phyloP scores from a whole-genome alignment of 177 flowering plant genomes.

The Vitis hybrid region DNA sequence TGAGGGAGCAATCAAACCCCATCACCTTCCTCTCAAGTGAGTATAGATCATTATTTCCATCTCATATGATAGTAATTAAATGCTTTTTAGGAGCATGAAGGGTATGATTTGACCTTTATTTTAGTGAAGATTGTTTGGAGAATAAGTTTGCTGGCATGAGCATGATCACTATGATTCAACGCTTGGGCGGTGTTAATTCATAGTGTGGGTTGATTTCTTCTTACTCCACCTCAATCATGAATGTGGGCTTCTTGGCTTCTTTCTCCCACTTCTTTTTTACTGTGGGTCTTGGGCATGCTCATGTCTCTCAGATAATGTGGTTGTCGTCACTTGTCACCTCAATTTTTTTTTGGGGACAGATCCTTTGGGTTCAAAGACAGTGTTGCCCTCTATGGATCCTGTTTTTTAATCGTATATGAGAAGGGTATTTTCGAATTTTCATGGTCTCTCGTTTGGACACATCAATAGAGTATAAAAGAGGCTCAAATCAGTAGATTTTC shows the following conservation, averaged over 20 bases:
- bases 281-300: too few relatives aligned
- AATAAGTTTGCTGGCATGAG: constrained; percentile 13
- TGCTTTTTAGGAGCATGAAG: neutral
- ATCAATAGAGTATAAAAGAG: neutral
- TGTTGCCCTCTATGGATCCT: too few relatives aligned
- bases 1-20: too few relatives aligned
- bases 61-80: neutral
- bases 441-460: neutral
- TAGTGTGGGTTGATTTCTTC: constrained; percentile 25
- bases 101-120: neutral
- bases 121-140: constrained; percentile 5
- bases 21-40: too few relatives aligned
- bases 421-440: neutral
- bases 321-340: neutral
- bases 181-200: constrained; percentile 5
- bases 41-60: neutral
- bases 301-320: neutral
- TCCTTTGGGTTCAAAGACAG: too few relatives aligned
- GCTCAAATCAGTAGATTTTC: neutral
- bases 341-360: neutral
- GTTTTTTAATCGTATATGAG: too few relatives aligned
- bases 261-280: too few relatives aligned
- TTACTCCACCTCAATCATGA: constrained; percentile 37
- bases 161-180: constrained; percentile 19
- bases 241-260: constrained; percentile 22